A percentile compares a stretch with the other conserved stretches of the same genome.
phyloP scores from a whole-genome alignment of 257 asterid species.

The Petunia axillaris region DNA sequence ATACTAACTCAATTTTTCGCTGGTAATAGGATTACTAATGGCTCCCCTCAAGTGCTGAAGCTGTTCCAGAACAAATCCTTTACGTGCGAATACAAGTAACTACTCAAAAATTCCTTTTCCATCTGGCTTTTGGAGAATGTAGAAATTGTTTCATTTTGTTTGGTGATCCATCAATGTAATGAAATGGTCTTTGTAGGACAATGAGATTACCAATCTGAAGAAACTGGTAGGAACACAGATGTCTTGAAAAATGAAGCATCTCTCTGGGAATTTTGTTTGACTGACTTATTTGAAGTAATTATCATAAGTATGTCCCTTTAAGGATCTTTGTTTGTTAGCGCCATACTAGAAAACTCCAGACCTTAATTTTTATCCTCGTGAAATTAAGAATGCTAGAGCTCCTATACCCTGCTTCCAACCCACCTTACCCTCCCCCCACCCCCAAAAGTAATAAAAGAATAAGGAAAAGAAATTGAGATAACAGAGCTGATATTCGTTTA shows the following conservation, averaged over 20 bases:
- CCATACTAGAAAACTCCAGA: not conserved
- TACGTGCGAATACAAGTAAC: slow-evolving; percentile 90
- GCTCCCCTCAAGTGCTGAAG: slow-evolving; percentile 68
- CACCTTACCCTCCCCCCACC: not conserved
- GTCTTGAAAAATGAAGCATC: not conserved
- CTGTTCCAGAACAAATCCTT: slow-evolving; percentile 70
- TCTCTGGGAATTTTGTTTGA: not conserved
- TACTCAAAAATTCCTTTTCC: slow-evolving; percentile 16
- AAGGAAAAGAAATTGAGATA: not conserved
- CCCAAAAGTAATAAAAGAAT: not conserved
- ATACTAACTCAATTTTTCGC: slow-evolving; percentile 20
- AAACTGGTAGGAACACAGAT: not conserved
- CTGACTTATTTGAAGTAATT: not conserved
- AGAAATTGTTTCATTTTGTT: slow-evolving; percentile 11
- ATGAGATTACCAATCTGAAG: not conserved
- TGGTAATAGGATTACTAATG: slow-evolving; percentile 72
- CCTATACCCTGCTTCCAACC: not conserved
- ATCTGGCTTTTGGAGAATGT: not conserved
- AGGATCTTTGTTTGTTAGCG: not conserved
- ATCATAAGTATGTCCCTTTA: not conserved
- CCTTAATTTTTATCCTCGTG: not conserved
- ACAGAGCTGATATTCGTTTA: not conserved
- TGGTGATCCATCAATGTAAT: not conserved
- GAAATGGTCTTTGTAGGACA: not conserved
- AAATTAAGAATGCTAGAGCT: not conserved